Conservation (phyloP, 371 early-diverging fungal genomes). For the Mortierella sp. region DNA sequence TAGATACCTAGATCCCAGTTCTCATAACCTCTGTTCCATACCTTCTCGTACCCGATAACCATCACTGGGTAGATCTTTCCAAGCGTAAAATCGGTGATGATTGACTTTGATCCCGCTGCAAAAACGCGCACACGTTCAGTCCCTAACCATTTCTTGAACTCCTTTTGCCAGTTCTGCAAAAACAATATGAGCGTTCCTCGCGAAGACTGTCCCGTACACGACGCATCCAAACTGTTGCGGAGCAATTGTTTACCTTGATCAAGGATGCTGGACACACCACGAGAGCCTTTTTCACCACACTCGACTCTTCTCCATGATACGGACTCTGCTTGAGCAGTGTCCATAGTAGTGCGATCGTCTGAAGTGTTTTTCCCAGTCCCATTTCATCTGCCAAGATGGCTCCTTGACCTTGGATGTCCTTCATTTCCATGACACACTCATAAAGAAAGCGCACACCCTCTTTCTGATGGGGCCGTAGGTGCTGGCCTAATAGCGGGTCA, state of each 20-base stretch:
- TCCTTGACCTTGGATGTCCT: conserved; percentile 61
- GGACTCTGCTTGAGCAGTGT: conserved; percentile 67
- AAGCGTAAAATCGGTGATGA: conserved; percentile 59
- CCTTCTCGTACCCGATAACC: conserved; percentile 66
- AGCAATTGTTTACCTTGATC: conserved; percentile 44
- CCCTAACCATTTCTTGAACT: conserved; percentile 76
- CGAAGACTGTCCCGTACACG: neutral
- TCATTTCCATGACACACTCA: conserved; percentile 63
- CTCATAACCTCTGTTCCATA: no score
- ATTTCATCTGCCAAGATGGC: conserved; percentile 73
- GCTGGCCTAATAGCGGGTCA: conserved; percentile 59
- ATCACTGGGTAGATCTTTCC: conserved; percentile 65
- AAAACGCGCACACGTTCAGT: conserved; percentile 57
- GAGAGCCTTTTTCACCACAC: conserved; percentile 58
- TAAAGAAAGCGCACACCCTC: conserved; percentile 72
- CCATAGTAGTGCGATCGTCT: conserved; percentile 73
- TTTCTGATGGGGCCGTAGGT: conserved; percentile 68
- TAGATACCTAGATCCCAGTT: no score
- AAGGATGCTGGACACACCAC: conserved; percentile 74
- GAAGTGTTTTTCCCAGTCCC: conserved; percentile 71
- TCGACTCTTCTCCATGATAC: conserved; percentile 39
- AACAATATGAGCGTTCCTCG: neutral
- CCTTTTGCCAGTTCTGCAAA: conserved; percentile 66
- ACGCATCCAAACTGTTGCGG: no score
- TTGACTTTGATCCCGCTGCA: conserved; percentile 58